phyloP scores from a whole-genome alignment of 441 rosid species.

The Aquilaria agallochum region DNA sequence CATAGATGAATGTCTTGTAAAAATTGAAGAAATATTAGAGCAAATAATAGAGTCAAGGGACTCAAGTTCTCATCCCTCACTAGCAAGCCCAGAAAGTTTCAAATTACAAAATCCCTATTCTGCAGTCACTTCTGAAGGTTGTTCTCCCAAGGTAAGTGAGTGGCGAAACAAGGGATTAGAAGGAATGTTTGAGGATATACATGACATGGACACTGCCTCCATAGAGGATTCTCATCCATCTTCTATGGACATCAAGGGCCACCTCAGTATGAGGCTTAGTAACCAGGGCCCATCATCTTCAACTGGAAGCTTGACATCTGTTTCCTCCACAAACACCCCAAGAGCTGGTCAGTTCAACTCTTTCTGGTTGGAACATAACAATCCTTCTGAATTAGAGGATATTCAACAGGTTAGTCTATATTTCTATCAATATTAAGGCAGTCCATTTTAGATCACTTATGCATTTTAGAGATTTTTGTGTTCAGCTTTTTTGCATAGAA shows the following conservation, averaged over 20 bases:
- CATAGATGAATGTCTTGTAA: slow-evolving; percentile 66
- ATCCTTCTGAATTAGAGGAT: slow-evolving; percentile 76
- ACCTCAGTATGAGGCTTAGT: slow-evolving; percentile 51
- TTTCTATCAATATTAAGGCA: slow-evolving; percentile 1
- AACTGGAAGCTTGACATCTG: slow-evolving; percentile 74
- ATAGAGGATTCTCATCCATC: slow-evolving; percentile 58
- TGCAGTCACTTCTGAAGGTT: slow-evolving; percentile 45
- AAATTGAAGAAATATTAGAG: slow-evolving; percentile 76
- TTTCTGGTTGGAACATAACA: slow-evolving; percentile 71
- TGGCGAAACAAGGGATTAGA: slow-evolving; percentile 82
- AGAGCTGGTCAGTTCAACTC: slow-evolving; percentile 76
- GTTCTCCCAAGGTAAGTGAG: slow-evolving; percentile 71
- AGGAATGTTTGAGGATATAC: slow-evolving; percentile 93
- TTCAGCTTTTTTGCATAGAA: too few species aligned
- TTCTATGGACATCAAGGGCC: slow-evolving; percentile 47
- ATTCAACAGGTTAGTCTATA: slow-evolving; percentile 60
- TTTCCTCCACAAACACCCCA: slow-evolving; percentile 78
- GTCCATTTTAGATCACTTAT: too few species aligned
- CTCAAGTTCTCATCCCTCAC: slow-evolving; percentile 39
- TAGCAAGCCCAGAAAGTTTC: slow-evolving; percentile 56
- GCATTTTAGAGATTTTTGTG: too few species aligned
- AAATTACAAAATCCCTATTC: slow-evolving; percentile 34
- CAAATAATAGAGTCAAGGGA: slow-evolving; percentile 65
- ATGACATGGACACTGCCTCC: slow-evolving; percentile 85
- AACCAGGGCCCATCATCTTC: slow-evolving; percentile 68